A percentile compares a stretch with the other conserved stretches of the same genome.
These are phyloP conservation scores for Isatis tinctoria DNA, from an alignment of 345 rosid species.

Conservation along the genomic window DNA sequence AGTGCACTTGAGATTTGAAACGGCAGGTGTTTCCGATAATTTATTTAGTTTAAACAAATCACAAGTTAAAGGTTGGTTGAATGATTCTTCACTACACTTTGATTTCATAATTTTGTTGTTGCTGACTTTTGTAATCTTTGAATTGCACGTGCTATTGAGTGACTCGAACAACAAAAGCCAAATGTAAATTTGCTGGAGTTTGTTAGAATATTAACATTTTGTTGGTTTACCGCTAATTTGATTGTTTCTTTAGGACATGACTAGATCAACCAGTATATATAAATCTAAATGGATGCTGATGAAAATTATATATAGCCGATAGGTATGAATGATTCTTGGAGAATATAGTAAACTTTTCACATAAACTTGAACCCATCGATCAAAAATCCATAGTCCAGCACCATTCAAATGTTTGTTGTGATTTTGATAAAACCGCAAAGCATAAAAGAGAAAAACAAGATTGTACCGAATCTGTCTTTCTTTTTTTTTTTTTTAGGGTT, in stretches of 20 bases:
- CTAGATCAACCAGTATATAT: background rate
- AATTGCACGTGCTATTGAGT: background rate
- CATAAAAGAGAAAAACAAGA: background rate
- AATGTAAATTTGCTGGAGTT: background rate
- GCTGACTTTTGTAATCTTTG: background rate
- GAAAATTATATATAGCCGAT: background rate
- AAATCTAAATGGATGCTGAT: background rate
- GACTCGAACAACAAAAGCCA: background rate
- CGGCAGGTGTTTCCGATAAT: background rate
- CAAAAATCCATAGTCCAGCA: background rate
- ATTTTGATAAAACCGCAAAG: background rate
- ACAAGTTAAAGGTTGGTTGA: background rate
- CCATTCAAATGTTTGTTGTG: no score
- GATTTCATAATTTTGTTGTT: background rate
- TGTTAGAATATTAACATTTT: background rate
- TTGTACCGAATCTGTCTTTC: background rate
- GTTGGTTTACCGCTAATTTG: background rate
- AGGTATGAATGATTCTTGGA: background rate
- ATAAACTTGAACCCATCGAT: background rate
- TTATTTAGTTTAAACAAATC: background rate
- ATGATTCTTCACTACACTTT: background rate
- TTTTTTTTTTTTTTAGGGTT: no score
- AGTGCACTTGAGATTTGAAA: background rate
- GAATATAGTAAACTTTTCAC: background rate
- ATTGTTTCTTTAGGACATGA: background rate